Conservation (phyloP, 805 yeast species). For the Lachancea sp. region DNA sequence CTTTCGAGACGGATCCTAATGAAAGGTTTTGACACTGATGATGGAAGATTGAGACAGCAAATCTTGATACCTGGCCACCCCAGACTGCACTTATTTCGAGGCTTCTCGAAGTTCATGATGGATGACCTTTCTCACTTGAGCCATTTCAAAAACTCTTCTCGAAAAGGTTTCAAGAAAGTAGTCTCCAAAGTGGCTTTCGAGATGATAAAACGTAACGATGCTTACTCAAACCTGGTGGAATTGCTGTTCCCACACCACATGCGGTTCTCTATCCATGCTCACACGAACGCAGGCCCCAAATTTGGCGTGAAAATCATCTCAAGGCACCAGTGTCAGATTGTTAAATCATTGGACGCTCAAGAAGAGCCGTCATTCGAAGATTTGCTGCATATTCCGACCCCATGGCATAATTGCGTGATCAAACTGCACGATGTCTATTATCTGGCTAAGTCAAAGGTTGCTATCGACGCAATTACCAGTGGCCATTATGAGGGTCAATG, state of each 20-base stretch:
- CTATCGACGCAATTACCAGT: constrained; percentile 32
- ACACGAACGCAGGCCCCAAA: constrained; percentile 53
- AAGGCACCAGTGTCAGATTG: constrained; percentile 39
- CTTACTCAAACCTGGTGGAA: constrained; percentile 57
- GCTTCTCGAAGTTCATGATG: constrained; percentile 53
- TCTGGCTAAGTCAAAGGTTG: constrained; percentile 34
- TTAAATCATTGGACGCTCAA: constrained; percentile 36
- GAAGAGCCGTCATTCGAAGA: constrained; percentile 44
- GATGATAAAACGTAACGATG: constrained; percentile 60
- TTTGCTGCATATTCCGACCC: constrained; percentile 56
- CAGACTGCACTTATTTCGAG: constrained; percentile 46
- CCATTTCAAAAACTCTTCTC: constrained; percentile 35
- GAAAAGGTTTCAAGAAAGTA: constrained; percentile 44
- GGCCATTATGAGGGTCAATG: constrained; percentile 35
- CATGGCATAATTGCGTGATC: constrained; percentile 57
- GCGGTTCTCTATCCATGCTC: constrained; percentile 58
- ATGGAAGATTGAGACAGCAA: constrained; percentile 61
- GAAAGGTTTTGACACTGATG: constrained; percentile 45
- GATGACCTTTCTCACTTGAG: constrained; percentile 47
- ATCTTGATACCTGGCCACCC: constrained; percentile 50
- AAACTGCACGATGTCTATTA: constrained; percentile 34
- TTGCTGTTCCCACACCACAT: constrained; percentile 52
- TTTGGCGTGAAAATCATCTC: constrained; percentile 48
- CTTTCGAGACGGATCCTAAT: constrained; percentile 37
- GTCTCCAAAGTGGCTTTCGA: constrained; percentile 53